Base-by-base conservation (phyloP, 83 land plant genomes). In the Isoetes engelmannii region DNA sequence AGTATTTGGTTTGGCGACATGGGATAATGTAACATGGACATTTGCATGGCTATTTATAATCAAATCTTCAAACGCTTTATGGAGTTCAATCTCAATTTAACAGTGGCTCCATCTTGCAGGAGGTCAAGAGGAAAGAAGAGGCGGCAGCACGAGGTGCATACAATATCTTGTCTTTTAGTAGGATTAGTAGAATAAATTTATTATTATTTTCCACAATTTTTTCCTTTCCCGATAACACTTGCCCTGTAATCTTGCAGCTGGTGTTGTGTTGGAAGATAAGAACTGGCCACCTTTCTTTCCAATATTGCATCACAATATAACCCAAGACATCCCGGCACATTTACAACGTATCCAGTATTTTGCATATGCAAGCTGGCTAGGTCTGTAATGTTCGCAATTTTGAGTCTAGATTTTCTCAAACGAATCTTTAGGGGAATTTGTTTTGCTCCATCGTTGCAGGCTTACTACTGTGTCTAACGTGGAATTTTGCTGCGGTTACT, bases 361-460 rank as follows among this genome's bases (percentile, higher is more conserved):
- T 60, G 96, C 96, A 47, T 92, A 92, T 84, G 89, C 86, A 21
- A 92, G 98, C 76, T 92, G 98, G 98, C 74, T 92, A 75, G 98
- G 97, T 89, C 79, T 44, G 78, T 28, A 13, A 67, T 1, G 1
- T 48, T 4, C 0, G 47, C 6, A 57, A 42, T 62, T 69, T 15
- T 37, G 17, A 56, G 13, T 13, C 20, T 19, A 62, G 63, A 3
- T 55, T 18, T 13, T 4, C 17, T 69, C 69, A 15, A n/a, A 13
- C 19, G 5, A n/a, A 49, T 41, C 7, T 18, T 41, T 69, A 13
- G 28, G 10, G 17, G 44, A 7, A 15, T 53, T 0, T 15, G 62
- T 12, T 19, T 60, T 60, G 10, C 10, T 18, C 9, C 37, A 18
- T 3, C 8, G 18, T 41, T 68, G 70, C 87, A 89, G 94, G 96